Evolutionary conservation across 192 early-diverging fungal genomes (phyloP).

Genomic region (Tieghemiomyces parasiticus): DNA sequence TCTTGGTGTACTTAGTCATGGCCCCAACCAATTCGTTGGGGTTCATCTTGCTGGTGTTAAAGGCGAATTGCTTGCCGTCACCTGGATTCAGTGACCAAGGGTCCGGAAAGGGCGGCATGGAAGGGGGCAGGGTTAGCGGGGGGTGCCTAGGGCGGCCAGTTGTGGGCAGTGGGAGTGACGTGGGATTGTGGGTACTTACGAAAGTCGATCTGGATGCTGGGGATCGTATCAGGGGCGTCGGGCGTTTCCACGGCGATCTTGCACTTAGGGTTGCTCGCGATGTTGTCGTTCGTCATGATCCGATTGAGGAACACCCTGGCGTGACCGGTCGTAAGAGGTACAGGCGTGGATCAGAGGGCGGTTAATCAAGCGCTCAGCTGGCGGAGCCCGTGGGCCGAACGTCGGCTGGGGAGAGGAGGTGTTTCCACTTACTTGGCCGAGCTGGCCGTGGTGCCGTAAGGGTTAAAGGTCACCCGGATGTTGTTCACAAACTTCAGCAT

Average conservation of each 20-base stretch:
- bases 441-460: background rate
- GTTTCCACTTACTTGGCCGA: constrained; percentile 12
- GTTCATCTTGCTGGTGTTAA: constrained; percentile 3
- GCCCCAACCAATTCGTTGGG: constrained; percentile 1
- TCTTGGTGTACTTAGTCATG: background rate
- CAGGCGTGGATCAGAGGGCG: too few species aligned
- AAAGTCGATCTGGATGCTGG: constrained; percentile 4
- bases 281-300: background rate
- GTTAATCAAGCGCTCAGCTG: too few species aligned
- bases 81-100: background rate
- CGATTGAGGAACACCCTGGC: constrained; percentile 8
- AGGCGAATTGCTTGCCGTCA: constrained; percentile 1
- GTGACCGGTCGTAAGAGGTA: too few species aligned
- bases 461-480: background rate
- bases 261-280: constrained; percentile 7
- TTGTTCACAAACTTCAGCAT: constrained; percentile 10
- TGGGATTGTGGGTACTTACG: background rate
- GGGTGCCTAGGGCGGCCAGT: background rate
- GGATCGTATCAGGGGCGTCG: background rate
- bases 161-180: background rate
- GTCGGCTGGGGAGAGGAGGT: too few species aligned
- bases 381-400: too few species aligned
- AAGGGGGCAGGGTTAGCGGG: background rate
- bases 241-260: background rate
- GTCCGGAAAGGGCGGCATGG: background rate